phyloP scores from a whole-genome alignment of 2,329 filamentous ascomycete species.

The Magnaporthales sp. region DNA sequence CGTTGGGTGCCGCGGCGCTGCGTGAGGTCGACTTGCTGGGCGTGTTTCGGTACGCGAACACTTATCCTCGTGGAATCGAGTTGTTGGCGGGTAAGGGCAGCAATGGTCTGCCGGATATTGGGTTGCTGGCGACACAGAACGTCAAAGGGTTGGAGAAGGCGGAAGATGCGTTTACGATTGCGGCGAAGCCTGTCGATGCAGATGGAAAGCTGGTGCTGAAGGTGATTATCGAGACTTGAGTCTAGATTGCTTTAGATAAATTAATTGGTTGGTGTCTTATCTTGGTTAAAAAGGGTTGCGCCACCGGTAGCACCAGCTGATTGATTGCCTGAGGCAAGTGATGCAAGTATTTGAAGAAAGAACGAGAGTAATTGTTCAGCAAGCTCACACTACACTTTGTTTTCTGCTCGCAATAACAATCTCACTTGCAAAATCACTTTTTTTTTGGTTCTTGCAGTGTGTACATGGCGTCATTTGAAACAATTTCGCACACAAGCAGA shows the following conservation, averaged over 20 bases:
- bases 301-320: neutral
- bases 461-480: too few species aligned
- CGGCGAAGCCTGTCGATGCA: constrained; percentile 60
- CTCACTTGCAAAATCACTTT: too few species aligned
- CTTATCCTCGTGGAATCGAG: constrained; percentile 13
- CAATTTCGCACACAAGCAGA: too few species aligned
- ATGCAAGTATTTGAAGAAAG: too few species aligned
- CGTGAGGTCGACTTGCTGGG: constrained; percentile 47
- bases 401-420: too few species aligned
- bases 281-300: neutral
- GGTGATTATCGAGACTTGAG: constrained; percentile 49
- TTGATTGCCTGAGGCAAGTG: too few species aligned
- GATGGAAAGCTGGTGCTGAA: constrained; percentile 65
- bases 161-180: constrained; percentile 64
- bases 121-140: constrained; percentile 62
- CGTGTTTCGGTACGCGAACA: constrained; percentile 40
- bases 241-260: neutral
- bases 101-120: constrained; percentile 47
- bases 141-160: constrained; percentile 56
- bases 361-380: too few species aligned
- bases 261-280: neutral
- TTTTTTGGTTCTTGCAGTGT: too few species aligned
- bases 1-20: constrained; percentile 35
- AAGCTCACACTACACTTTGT: too few species aligned
- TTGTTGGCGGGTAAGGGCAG: constrained; percentile 36